Percentiles rank a stretch among this genome's conserved stretches.
Evolutionary conservation across 345 rosid genomes (phyloP).

Genomic region (Luvunga scandens): DNA sequence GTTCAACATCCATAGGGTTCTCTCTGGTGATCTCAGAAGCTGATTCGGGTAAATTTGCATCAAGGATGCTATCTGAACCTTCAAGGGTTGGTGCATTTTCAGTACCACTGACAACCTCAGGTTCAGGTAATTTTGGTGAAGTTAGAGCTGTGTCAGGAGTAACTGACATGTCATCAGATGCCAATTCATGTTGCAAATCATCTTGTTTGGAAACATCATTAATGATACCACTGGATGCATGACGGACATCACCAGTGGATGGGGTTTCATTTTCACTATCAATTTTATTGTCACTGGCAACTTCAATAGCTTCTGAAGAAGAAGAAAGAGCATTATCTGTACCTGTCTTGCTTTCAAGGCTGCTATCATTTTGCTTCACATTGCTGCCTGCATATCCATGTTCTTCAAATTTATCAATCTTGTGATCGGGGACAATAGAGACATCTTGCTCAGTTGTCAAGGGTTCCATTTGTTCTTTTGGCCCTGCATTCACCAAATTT

Average conservation of each 20-base stretch:
- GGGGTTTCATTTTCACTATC: conserved; percentile 24
- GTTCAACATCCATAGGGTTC: conserved; percentile 27
- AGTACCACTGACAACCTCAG: conserved; percentile 26
- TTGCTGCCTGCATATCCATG: conserved; percentile 25
- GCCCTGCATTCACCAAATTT: conserved; percentile 40
- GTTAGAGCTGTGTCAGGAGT: conserved; percentile 33
- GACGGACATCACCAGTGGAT: conserved; percentile 21
- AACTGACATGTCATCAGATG: conserved; percentile 28
- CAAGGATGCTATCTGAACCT: conserved; percentile 29
- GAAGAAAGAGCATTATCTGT: conserved; percentile 25
- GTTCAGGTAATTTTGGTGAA: conserved; percentile 32
- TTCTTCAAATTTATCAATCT: conserved; percentile 34
- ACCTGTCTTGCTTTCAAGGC: conserved; percentile 33
- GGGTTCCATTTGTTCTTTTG: conserved; percentile 62
- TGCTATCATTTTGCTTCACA: conserved; percentile 26
- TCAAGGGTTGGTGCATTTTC: conserved; percentile 26
- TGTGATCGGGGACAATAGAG: conserved; percentile 34
- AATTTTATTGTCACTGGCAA: conserved; percentile 26
- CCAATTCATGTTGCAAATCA: conserved; percentile 33
- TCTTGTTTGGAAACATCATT: conserved; percentile 25
- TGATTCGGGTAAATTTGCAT: conserved; percentile 18
- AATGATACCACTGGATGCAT: conserved; percentile 21
- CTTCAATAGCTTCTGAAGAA: conserved; percentile 37
- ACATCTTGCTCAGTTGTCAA: conserved; percentile 63
- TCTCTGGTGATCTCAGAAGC: conserved; percentile 32